Evolutionary conservation across 768 basidiomycete genomes (phyloP).

Genomic region (Atractiella rhizophila): DNA sequence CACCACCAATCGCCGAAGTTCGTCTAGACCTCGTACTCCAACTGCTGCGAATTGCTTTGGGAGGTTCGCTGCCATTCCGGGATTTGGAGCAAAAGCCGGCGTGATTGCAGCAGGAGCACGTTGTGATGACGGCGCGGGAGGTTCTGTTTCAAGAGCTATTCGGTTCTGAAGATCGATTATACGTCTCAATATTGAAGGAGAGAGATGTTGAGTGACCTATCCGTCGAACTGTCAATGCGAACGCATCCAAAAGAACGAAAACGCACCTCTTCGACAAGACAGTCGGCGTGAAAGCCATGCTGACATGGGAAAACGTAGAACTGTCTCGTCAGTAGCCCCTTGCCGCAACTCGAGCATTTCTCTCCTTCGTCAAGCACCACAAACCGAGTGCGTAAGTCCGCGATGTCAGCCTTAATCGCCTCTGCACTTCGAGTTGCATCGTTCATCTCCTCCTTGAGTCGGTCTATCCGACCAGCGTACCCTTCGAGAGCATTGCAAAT

Average conservation of each 20-base stretch:
- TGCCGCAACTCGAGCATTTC: conserved; percentile 55
- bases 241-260: conserved; percentile 1
- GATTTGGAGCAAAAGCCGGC: not conserved
- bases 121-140: no score
- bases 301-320: conserved; percentile 98
- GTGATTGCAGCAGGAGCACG: not conserved
- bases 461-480: conserved; percentile 72
- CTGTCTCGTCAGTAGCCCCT: conserved; percentile 54
- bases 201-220: conserved; percentile 76
- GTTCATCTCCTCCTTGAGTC: conserved; percentile 79
- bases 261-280: conserved; percentile 71
- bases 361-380: conserved; percentile 73
- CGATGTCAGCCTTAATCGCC: conserved; percentile 75
- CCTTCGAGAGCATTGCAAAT: conserved; percentile 87
- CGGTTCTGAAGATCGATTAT: conserved; percentile 67
- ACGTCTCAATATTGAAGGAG: conserved; percentile 51
- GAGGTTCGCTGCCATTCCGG: not conserved
- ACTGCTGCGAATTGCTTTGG: conserved; percentile 13
- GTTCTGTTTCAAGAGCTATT: conserved; percentile 31
- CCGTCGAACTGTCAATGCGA: not conserved
- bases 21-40: conserved; percentile 29
- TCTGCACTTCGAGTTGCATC: conserved; percentile 79
- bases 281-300: conserved; percentile 92
- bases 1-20: conserved; percentile 66
- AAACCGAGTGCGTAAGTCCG: conserved; percentile 59